Evolutionary conservation across 2,329 filamentous ascomycete genomes (phyloP), one percentile per base, ranked within the genome.

Genomic region (Pseudogymnoascus sp.): DNA sequence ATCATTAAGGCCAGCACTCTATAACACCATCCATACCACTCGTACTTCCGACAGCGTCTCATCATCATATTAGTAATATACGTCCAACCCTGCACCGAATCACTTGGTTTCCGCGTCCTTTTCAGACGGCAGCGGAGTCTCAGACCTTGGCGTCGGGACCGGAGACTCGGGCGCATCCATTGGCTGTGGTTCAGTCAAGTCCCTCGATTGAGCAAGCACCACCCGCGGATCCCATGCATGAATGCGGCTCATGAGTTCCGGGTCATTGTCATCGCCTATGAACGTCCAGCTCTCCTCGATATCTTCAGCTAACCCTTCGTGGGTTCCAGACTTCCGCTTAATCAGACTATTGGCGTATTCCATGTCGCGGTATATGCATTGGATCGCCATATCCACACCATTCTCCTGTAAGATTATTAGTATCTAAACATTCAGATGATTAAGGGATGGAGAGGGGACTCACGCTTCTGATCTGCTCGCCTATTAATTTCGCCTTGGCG

Each of bases 231-330:
- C 70, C 72, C 72, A 74, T 18, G 71, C 69, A 37, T 73, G 69
- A 37, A 73, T 69, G 1, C 70, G 67, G 44, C 66, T 68, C n/a
- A 70, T 61, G 1, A 73, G 59, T 2, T 71, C 71, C 5, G 72
- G 70, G 40, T 74, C 73, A 44, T 69, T 69, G 31, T 74, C 73
- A 64, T 74, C 73, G 2, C 90, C 91, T 18, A 97, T 83, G 75
- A 97, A 91, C 0, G 93, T 97, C 93, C 93, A 97, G 72, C 88
- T 90, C 73, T 96, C 91, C 70, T 90, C 87, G 66, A 89, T 88
- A 11, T 88, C 86, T 34, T 87, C 87, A 2, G 68, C 59, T 5
- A 66, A 53, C 2, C 50, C 50, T 77, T 60, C 77, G 11, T 82
- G 80, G 40, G 83, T 75, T 66, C 78, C 78, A 1, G 78, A 76